These are phyloP conservation scores for Colletotrichum sidae DNA, from an alignment of 2,329 filamentous ascomycete species.

Conservation along the genomic window DNA sequence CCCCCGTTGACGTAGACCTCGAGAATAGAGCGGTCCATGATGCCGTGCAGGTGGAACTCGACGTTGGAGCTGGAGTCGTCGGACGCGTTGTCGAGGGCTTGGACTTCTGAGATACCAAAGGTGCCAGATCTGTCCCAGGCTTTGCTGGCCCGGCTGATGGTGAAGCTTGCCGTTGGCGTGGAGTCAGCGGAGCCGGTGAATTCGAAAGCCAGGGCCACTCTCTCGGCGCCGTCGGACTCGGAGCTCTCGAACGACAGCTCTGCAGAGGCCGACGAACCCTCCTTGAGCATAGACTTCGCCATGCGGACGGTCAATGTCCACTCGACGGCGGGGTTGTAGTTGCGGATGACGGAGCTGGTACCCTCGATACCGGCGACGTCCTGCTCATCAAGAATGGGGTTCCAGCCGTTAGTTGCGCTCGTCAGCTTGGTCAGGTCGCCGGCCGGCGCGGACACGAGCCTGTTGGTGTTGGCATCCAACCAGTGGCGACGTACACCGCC, in stretches of 20 bases:
- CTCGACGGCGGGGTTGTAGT: conserved; percentile 37
- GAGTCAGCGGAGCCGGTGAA: conserved; percentile 41
- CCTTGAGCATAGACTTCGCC: conserved; percentile 29
- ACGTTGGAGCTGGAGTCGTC: conserved; percentile 42
- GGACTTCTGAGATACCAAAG: conserved; percentile 25
- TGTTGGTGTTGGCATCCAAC: conserved; percentile 34
- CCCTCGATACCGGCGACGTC: conserved; percentile 29
- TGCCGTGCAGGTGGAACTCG: conserved; percentile 49
- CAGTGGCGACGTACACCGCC: conserved; percentile 36
- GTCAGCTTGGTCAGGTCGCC: conserved; percentile 30
- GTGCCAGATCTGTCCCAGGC: conserved; percentile 29
- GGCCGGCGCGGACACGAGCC: conserved; percentile 32
- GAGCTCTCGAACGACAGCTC: conserved; percentile 44
- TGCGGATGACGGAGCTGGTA: conserved; percentile 28
- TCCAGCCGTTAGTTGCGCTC: conserved; percentile 36
- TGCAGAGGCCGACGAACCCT: conserved; percentile 36
- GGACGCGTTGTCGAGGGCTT: conserved; percentile 21
- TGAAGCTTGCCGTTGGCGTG: conserved; percentile 41
- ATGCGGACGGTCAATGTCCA: conserved; percentile 38
- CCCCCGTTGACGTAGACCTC: conserved; percentile 50
- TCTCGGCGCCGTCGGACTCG: conserved; percentile 37
- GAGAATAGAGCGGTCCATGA: conserved; percentile 50
- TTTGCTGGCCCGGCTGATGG: conserved; percentile 43
- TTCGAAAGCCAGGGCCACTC: conserved; percentile 40
- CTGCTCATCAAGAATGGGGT: conserved; percentile 34